phyloP scores from a whole-genome alignment of 1,284 basidiomycete species.

The Melampsora americana region DNA sequence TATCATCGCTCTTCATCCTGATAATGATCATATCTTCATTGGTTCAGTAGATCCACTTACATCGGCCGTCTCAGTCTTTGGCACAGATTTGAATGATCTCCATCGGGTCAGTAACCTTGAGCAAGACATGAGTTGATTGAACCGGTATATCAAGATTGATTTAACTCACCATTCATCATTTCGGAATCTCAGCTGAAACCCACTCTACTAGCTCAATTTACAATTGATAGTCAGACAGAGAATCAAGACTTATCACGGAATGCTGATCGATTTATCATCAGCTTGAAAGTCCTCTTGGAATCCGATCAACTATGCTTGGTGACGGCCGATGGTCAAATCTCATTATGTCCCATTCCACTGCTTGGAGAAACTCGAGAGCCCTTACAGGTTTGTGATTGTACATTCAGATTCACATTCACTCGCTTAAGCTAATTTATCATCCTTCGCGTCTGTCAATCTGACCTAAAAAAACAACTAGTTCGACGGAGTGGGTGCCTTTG shows the following conservation, averaged over 20 bases:
- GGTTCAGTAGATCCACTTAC: not conserved
- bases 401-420: not conserved
- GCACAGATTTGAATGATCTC: not conserved
- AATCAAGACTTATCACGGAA: not conserved
- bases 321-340: conserved; percentile 35
- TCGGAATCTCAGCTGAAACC: not conserved
- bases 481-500: conserved; percentile 50
- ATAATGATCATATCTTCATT: not conserved
- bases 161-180: not conserved
- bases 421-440: not conserved
- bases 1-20: not conserved
- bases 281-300: conserved; percentile 30
- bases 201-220: not conserved
- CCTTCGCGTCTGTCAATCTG: not conserved
- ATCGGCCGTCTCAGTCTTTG: not conserved
- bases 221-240: not conserved
- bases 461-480: not conserved
- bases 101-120: not conserved
- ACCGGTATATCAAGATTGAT: not conserved
- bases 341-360: conserved; percentile 20
- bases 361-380: not conserved
- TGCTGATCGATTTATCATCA: conserved; percentile 11
- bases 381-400: not conserved
- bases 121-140: no score
- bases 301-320: conserved; percentile 35